Percentiles rank a stretch among this genome's conserved stretches.
These are phyloP conservation scores for Ogataea pignaliae DNA, from an alignment of 805 yeast genomes.

Conservation along the genomic window DNA sequence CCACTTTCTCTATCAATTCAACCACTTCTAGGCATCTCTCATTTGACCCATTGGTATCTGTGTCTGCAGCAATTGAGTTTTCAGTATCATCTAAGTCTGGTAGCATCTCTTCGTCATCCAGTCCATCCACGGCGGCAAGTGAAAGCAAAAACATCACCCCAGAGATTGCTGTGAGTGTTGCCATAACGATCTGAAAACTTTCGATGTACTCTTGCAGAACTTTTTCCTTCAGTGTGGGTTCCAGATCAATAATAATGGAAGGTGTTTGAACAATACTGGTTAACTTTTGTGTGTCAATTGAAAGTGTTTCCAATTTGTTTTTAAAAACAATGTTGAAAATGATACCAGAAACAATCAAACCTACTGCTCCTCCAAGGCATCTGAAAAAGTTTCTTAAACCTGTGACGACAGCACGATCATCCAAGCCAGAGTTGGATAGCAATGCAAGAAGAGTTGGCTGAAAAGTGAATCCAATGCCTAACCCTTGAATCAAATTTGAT, in stretches of 20 bases:
- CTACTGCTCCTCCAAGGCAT: slow-evolving; percentile 53
- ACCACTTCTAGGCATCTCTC: no score
- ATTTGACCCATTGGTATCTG: no score
- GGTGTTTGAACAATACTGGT: slow-evolving; percentile 3
- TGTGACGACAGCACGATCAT: slow-evolving; percentile 51
- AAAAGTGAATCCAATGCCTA: slow-evolving; percentile 44
- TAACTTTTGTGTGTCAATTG: background rate
- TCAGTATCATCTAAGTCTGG: no score
- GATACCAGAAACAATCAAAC: slow-evolving; percentile 31
- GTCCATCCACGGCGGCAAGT: slow-evolving; percentile 7
- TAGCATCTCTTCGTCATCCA: slow-evolving; percentile 1
- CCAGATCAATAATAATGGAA: slow-evolving; percentile 1
- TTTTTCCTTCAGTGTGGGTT: background rate
- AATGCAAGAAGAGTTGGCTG: slow-evolving; percentile 49
- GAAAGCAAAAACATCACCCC: slow-evolving; percentile 15
- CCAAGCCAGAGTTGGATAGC: slow-evolving; percentile 41
- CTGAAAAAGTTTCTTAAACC: slow-evolving; percentile 48
- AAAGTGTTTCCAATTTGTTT: background rate
- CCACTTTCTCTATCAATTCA: no score
- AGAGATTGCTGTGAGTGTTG: slow-evolving; percentile 11
- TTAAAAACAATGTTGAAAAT: slow-evolving; percentile 10
- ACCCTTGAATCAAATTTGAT: slow-evolving; percentile 33
- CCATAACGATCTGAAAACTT: slow-evolving; percentile 11
- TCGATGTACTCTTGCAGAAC: slow-evolving; percentile 9
- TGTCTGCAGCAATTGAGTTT: no score